phyloP scores from a whole-genome alignment of 2,329 filamentous ascomycete species.

The Pseudodiploospora longispora region DNA sequence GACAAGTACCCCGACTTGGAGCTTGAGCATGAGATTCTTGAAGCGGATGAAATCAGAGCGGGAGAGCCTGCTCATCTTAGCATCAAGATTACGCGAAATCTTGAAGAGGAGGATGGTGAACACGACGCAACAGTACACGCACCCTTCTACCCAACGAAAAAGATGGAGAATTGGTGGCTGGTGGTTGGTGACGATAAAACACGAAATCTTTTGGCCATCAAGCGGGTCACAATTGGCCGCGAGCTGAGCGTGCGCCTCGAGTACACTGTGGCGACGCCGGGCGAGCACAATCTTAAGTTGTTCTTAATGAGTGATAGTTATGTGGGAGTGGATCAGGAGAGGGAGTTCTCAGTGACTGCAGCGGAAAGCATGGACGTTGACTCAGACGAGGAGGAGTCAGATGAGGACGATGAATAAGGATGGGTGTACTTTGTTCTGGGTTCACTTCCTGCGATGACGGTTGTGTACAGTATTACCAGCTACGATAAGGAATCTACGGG shows the following conservation, averaged over 20 bases:
- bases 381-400: slow-evolving; percentile 73
- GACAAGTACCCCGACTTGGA: slow-evolving; percentile 93
- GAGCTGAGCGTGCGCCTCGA: slow-evolving; percentile 75
- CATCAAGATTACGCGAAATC: slow-evolving; percentile 76
- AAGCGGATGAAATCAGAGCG: slow-evolving; percentile 70
- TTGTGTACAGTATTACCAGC: slow-evolving; percentile 24
- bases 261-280: slow-evolving; percentile 77
- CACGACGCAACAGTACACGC: slow-evolving; percentile 82
- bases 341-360: slow-evolving; percentile 74
- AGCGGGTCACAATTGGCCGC: slow-evolving; percentile 79
- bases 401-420: slow-evolving; percentile 37
- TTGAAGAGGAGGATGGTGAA: slow-evolving; percentile 60
- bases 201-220: slow-evolving; percentile 84
- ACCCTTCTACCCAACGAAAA: slow-evolving; percentile 85
- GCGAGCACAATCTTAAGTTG: slow-evolving; percentile 80
- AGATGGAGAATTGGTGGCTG: slow-evolving; percentile 98
- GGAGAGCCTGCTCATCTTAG: slow-evolving; percentile 76
- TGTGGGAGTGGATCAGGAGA: slow-evolving; percentile 92
- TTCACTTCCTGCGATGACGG: slow-evolving; percentile 14
- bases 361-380: slow-evolving; percentile 95
- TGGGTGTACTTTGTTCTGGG: slow-evolving; percentile 5
- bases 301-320: slow-evolving; percentile 98
- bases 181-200: slow-evolving; percentile 89
- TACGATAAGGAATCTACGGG: slow-evolving; percentile 16
- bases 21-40: slow-evolving; percentile 78